A percentile compares a stretch with the other conserved stretches of the same genome.
These are phyloP conservation scores for Evansstolkia leycettana DNA, from an alignment of 495 filamentous ascomycete species.

Conservation along the genomic window DNA sequence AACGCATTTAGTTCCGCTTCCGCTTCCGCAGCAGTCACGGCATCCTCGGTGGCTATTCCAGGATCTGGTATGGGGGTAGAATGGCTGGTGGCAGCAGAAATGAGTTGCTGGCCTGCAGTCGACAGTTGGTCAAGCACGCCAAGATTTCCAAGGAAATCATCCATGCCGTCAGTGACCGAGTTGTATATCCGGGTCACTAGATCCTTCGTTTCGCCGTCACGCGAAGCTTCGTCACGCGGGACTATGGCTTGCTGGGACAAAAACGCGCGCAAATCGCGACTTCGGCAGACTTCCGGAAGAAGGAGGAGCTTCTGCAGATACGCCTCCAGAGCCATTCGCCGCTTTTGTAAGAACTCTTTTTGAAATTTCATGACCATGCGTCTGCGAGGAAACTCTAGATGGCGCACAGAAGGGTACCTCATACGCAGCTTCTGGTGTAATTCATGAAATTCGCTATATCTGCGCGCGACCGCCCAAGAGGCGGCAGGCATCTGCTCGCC, in stretches of 20 bases:
- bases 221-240: slow-evolving; percentile 43
- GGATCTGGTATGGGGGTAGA: slow-evolving; percentile 35
- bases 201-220: slow-evolving; percentile 60
- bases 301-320: slow-evolving; percentile 77
- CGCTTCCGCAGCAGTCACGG: slow-evolving; percentile 69
- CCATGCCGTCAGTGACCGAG: slow-evolving; percentile 94
- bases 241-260: slow-evolving; percentile 79
- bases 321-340: slow-evolving; percentile 66
- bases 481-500: slow-evolving; percentile 82
- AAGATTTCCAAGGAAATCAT: slow-evolving; percentile 92
- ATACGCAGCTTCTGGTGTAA: slow-evolving; percentile 79
- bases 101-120: slow-evolving; percentile 81
- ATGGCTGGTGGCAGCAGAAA: slow-evolving; percentile 76
- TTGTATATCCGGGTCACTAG: slow-evolving; percentile 92
- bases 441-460: slow-evolving; percentile 95
- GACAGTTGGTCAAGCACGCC: slow-evolving; percentile 92
- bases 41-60: slow-evolving; percentile 40
- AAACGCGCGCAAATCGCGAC: slow-evolving; percentile 84
- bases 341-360: slow-evolving; percentile 85
- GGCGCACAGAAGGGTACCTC: slow-evolving; percentile 73
- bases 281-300: slow-evolving; percentile 87
- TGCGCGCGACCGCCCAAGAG: slow-evolving; percentile 64
- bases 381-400: slow-evolving; percentile 82
- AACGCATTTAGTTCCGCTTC: slow-evolving; percentile 92
- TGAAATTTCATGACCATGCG: slow-evolving; percentile 94